These are phyloP conservation scores for Wallacemonas collosoma DNA, from an alignment of 208 protist species.

Conservation along the genomic window DNA sequence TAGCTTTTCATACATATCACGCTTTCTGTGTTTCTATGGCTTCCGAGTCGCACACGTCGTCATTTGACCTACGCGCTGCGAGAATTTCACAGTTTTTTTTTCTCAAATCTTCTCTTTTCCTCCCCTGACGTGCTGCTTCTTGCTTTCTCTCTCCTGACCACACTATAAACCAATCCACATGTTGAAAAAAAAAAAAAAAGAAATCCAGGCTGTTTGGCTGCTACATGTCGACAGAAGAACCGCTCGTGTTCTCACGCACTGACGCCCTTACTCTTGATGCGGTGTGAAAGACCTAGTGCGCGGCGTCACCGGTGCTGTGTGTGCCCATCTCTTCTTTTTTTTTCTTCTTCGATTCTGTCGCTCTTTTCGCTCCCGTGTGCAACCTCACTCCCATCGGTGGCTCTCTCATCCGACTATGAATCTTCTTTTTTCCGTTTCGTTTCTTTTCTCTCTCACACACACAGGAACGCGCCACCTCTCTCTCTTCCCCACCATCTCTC, in stretches of 20 bases:
- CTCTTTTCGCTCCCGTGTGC: not conserved
- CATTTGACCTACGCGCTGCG: not conserved
- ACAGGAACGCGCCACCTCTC: too few species aligned
- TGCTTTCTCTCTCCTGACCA: not conserved
- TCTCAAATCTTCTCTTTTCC: constrained; percentile 10
- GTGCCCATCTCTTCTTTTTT: not conserved
- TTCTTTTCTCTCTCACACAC: not conserved
- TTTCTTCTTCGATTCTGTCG: not conserved
- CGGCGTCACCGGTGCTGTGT: too few species aligned
- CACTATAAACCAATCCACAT: not conserved
- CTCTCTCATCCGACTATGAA: too few species aligned
- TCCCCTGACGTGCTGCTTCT: not conserved
- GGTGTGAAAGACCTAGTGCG: too few species aligned
- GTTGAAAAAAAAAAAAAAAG: too few species aligned
- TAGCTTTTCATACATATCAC: too few species aligned
- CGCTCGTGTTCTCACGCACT: not conserved
- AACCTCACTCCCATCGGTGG: too few species aligned
- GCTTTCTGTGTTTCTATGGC: not conserved
- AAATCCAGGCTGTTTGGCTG: too few species aligned
- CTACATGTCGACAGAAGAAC: not conserved
- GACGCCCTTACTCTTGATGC: not conserved
- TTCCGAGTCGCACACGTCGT: not conserved
- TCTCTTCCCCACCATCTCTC: too few species aligned
- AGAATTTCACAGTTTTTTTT: constrained; percentile 4
- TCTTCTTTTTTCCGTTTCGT: constrained; percentile 8